Evolutionary conservation across 805 yeast genomes (phyloP), one percentile per base, ranked within the genome.

Genomic region (Komagataella ulmi): DNA sequence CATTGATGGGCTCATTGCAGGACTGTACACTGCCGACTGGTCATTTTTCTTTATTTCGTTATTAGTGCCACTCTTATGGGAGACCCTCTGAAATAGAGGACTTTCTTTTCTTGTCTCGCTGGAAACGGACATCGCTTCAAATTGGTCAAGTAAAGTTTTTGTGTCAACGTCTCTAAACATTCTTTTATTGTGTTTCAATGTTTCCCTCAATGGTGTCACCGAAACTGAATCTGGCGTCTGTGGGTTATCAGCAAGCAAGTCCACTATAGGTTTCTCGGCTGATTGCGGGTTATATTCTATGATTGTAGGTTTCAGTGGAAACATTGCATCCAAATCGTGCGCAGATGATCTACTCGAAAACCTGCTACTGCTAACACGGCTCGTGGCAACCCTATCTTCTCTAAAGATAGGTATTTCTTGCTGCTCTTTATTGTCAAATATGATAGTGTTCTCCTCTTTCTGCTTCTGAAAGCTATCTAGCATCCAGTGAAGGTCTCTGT

Each of bases 261-360:
- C 17, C 21, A 21, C 6, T 17, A 44, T 17, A 69, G 67, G 54
- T 48, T 58, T 61, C 50, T 54, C 57, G 2, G 63, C 59, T 5
- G 64, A 61, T 4, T 56, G 54, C 4, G 66, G 65, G 48, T 61
- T 61, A 50, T 56, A 57, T 45, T 61, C 65, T 36, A 62, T 55
- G 49, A 60, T 52, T 3, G 62, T 57, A 6, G 66, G 65, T 40
- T 54, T 54, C 40, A 64, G 44, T 23, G 59, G 54, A 44, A 62
- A 45, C 14, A 64, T 59, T 8, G 30, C 49, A 10, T 46, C 36
- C 6, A 55, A 23, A 4, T 52, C 40, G n/a, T 48, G 43, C 7
- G 55, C 57, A 1, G 52, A 21, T 17, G 49, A 44, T 40, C 40
- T 12, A 19, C 49, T 17, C 18, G 49, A 47, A 7, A 21, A 17